phyloP scores from a whole-genome alignment of 306 rosid genomes.

The Citrullus amarus region DNA sequence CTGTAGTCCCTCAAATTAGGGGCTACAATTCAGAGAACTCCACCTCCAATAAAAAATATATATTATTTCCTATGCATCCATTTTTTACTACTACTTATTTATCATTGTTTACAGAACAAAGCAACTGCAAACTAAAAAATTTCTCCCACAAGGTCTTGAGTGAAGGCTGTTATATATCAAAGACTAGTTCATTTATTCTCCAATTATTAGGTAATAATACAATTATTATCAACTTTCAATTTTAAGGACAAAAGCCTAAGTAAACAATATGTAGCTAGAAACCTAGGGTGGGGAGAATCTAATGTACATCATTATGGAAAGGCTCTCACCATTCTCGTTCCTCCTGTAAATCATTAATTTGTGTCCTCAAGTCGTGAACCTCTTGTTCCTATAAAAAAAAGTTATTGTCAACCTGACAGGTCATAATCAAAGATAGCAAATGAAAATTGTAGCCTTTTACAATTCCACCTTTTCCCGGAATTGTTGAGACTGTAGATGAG shows the following conservation, averaged over 20 bases:
- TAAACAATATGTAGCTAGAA: background rate
- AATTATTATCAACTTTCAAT: slow-evolving; percentile 2
- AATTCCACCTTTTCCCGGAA: slow-evolving; percentile 45
- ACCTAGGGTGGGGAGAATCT: background rate
- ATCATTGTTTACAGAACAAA: background rate
- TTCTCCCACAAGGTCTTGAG: background rate
- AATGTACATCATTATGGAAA: background rate
- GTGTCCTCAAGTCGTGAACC: slow-evolving; percentile 38
- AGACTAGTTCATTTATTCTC: background rate
- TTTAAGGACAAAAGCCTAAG: background rate
- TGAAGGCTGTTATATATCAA: background rate
- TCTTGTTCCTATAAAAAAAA: slow-evolving; percentile 49
- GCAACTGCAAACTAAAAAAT: background rate
- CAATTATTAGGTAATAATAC: background rate
- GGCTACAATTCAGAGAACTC: background rate
- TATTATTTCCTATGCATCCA: background rate
- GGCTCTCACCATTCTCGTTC: slow-evolving; percentile 67
- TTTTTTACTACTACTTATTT: background rate
- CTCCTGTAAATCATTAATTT: slow-evolving; percentile 45
- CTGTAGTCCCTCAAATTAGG: background rate
- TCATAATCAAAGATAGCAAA: background rate
- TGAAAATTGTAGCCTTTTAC: background rate
- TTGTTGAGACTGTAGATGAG: slow-evolving; percentile 52
- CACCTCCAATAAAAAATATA: background rate
- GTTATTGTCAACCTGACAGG: background rate